phyloP scores from a whole-genome alignment of 2,329 filamentous ascomycete genomes.

The Ascomycota sp. region DNA sequence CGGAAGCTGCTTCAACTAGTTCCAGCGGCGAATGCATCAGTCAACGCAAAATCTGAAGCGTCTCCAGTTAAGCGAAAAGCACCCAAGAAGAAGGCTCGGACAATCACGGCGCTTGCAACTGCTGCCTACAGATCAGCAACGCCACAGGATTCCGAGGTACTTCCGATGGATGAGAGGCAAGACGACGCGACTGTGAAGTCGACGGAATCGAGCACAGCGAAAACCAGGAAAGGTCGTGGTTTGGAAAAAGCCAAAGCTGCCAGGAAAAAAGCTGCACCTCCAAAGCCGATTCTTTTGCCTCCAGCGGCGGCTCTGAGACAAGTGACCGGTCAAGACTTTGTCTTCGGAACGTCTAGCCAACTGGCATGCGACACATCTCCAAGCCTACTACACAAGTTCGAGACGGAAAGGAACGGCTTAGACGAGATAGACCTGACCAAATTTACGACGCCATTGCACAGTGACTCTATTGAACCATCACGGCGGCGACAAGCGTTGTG shows the following conservation, averaged over 20 bases:
- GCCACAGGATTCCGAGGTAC: constrained; percentile 11
- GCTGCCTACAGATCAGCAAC: constrained; percentile 35
- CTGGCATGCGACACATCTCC: constrained; percentile 54
- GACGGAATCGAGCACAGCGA: no score
- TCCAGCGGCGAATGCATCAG: constrained; percentile 8
- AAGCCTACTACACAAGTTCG: constrained; percentile 38
- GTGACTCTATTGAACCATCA: constrained; percentile 14
- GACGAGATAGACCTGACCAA: constrained; percentile 21
- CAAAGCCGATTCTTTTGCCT: constrained; percentile 39
- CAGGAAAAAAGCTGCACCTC: constrained; percentile 19
- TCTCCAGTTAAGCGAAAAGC: constrained; percentile 27
- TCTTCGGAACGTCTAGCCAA: constrained; percentile 78
- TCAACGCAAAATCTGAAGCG: constrained; percentile 6
- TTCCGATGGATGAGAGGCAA: neutral
- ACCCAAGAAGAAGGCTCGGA: constrained; percentile 49
- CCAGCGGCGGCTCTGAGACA: constrained; percentile 47
- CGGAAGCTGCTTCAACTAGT: constrained; percentile 35
- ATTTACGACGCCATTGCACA: constrained; percentile 18
- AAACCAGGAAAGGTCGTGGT: constrained; percentile 14
- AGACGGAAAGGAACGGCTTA: constrained; percentile 39
- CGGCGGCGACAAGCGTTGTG: constrained; percentile 33
- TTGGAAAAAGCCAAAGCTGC: constrained; percentile 11
- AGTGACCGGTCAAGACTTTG: constrained; percentile 49
- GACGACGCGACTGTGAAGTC: no score
- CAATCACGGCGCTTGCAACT: constrained; percentile 60